Evolutionary conservation across 2,329 filamentous ascomycete species (phyloP).

Genomic region (Aspergillus sp.): DNA sequence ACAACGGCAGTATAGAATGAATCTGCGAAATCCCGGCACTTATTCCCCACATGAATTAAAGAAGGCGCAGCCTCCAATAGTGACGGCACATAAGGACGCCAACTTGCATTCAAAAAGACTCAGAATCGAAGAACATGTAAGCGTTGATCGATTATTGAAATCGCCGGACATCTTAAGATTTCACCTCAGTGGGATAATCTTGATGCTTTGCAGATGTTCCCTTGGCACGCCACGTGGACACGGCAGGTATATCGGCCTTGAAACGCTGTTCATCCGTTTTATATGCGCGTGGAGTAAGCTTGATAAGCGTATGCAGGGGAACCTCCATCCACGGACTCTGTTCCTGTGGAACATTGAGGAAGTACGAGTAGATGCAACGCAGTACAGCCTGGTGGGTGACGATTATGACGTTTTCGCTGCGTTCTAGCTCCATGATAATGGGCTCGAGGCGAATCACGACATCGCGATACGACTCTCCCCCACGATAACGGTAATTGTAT

Average conservation of each 20-base stretch:
- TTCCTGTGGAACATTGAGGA: conserved; percentile 94
- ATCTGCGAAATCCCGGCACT: background rate
- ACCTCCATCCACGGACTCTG: conserved; percentile 98
- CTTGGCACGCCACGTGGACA: conserved; percentile 94
- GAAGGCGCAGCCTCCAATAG: conserved; percentile 13
- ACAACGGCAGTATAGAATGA: background rate
- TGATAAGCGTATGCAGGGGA: conserved; percentile 92
- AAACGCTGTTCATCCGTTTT: conserved; percentile 86
- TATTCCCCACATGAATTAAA: background rate
- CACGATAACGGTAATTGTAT: conserved; percentile 98
- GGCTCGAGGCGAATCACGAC: conserved; percentile 97
- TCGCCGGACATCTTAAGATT: conserved; percentile 6
- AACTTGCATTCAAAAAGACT: background rate
- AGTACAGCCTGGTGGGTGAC: conserved; percentile 97
- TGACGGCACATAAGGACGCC: background rate
- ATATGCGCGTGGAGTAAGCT: conserved; percentile 91
- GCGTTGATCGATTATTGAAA: background rate
- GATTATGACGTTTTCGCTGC: conserved; percentile 94
- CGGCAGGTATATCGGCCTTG: conserved; percentile 88
- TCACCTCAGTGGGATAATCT: conserved; percentile 30
- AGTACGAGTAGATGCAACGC: conserved; percentile 97
- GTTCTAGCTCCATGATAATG: conserved; percentile 98
- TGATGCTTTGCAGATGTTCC: conserved; percentile 90
- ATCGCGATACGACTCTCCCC: conserved; percentile 92
- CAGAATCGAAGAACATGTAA: background rate